These are phyloP conservation scores for Xylaria bambusicola DNA, from an alignment of 495 filamentous ascomycete genomes.

Conservation along the genomic window DNA sequence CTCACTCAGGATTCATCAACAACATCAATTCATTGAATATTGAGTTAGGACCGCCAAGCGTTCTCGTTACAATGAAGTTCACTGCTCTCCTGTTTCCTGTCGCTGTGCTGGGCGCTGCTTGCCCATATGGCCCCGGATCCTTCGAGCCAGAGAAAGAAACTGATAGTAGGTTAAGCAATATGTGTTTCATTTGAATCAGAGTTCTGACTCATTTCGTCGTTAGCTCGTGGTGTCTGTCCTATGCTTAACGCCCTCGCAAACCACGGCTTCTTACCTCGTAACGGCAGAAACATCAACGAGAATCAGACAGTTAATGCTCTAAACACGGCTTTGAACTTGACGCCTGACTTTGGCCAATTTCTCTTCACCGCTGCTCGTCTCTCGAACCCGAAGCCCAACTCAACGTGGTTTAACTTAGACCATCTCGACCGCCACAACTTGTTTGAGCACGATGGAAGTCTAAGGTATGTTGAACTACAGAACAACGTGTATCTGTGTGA, in stretches of 20 bases:
- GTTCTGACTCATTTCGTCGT: background rate
- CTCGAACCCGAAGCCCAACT: conserved; percentile 52
- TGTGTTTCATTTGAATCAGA: background rate
- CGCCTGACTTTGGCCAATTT: conserved; percentile 30
- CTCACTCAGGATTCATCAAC: background rate
- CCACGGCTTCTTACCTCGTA: conserved; percentile 39
- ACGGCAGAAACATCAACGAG: conserved; percentile 41
- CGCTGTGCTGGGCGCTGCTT: conserved; percentile 6
- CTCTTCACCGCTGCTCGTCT: conserved; percentile 47
- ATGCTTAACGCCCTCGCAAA: conserved; percentile 45
- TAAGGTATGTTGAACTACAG: conserved; percentile 40
- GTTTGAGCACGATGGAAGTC: conserved; percentile 54
- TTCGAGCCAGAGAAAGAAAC: conserved; percentile 1
- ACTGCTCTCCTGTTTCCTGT: conserved; percentile 12
- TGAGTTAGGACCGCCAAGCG: background rate
- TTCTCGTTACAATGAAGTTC: conserved; percentile 12
- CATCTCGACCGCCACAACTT: conserved; percentile 50
- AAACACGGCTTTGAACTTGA: conserved; percentile 45
- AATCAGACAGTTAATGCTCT: conserved; percentile 41
- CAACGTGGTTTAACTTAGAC: conserved; percentile 52
- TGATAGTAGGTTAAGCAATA: conserved; percentile 6
- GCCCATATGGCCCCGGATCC: conserved; percentile 6
- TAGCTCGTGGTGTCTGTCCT: conserved; percentile 41
- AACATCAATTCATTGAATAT: background rate
- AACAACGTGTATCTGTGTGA: background rate